Evolutionary conservation across 768 basidiomycete species (phyloP).

Genomic region (Lepiota brunneoincarnata): DNA sequence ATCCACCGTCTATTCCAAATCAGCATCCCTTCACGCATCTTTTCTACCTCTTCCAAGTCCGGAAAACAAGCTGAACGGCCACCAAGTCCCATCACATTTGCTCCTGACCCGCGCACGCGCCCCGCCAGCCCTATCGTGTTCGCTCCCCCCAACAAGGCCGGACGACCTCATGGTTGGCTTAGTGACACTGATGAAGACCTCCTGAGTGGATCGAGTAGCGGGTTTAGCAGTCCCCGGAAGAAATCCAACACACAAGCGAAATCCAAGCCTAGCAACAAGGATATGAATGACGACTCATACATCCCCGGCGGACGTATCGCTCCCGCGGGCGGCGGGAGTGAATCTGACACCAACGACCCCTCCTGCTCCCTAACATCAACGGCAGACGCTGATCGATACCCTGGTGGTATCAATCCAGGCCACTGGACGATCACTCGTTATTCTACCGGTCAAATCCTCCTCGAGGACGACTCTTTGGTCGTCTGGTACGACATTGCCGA

Average conservation of each 20-base stretch:
- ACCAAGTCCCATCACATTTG: constrained; percentile 71
- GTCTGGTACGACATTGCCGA: constrained; percentile 60
- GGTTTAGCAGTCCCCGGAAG: background rate
- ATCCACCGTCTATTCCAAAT: constrained; percentile 51
- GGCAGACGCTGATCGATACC: constrained; percentile 11
- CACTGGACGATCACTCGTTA: constrained; percentile 57
- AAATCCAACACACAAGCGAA: constrained; percentile 1
- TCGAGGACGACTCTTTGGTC: constrained; percentile 56
- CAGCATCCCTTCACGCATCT: constrained; percentile 27
- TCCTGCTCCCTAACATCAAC: background rate
- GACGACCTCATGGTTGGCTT: constrained; percentile 9
- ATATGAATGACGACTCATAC: background rate
- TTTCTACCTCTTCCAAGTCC: constrained; percentile 15
- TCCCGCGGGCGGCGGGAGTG: constrained; percentile 1
- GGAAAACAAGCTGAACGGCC: constrained; percentile 31
- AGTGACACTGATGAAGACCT: constrained; percentile 15
- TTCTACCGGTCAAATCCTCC: constrained; percentile 63
- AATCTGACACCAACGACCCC: background rate
- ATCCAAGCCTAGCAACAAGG: no score
- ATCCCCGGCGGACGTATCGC: constrained; percentile 4
- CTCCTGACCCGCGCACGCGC: constrained; percentile 38
- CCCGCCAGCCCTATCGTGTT: constrained; percentile 45
- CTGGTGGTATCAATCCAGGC: constrained; percentile 4
- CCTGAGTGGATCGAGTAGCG: background rate
- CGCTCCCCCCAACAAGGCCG: constrained; percentile 21